phyloP scores from a whole-genome alignment of 106 monocot genomes.

The Ottelia alismoides region DNA sequence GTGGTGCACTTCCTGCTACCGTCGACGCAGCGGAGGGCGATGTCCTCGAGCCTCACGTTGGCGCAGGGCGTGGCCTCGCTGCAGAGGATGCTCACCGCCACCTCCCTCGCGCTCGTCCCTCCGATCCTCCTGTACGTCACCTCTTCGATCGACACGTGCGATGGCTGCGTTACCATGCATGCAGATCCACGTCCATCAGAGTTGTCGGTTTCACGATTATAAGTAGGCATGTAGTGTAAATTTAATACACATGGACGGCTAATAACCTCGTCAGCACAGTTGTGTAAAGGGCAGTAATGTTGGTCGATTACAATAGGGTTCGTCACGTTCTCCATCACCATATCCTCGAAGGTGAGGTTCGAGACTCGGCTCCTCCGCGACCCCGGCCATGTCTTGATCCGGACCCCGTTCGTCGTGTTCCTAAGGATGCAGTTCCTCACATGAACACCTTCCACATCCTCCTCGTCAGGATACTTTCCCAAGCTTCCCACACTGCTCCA shows the following conservation, averaged over 20 bases:
- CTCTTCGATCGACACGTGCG: slow-evolving; percentile 24
- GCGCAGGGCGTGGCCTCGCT: slow-evolving; percentile 21
- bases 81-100: slow-evolving; percentile 20
- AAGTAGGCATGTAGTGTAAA: background rate
- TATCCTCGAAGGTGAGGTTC: slow-evolving; percentile 30
- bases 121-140: slow-evolving; percentile 22
- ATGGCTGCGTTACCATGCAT: slow-evolving; percentile 5
- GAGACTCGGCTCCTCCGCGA: slow-evolving; percentile 16
- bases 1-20: background rate
- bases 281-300: slow-evolving; percentile 22
- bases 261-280: slow-evolving; percentile 27
- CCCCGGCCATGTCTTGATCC: slow-evolving; percentile 57
- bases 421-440: slow-evolving; percentile 40
- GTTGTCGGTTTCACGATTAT: background rate
- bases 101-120: slow-evolving; percentile 13
- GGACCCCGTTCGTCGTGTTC: slow-evolving; percentile 31
- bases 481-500: slow-evolving; percentile 39
- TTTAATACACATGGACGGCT: background rate
- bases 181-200: background rate
- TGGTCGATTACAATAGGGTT: slow-evolving; percentile 62
- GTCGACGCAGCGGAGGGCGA: slow-evolving; percentile 5
- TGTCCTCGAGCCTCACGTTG: slow-evolving; percentile 13
- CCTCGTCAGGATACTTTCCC: slow-evolving; percentile 30
- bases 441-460: slow-evolving; percentile 16
- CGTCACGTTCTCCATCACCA: slow-evolving; percentile 28